Conservation (phyloP, 1,139 yeast species). For the Lodderomyces oxycetoniae region DNA sequence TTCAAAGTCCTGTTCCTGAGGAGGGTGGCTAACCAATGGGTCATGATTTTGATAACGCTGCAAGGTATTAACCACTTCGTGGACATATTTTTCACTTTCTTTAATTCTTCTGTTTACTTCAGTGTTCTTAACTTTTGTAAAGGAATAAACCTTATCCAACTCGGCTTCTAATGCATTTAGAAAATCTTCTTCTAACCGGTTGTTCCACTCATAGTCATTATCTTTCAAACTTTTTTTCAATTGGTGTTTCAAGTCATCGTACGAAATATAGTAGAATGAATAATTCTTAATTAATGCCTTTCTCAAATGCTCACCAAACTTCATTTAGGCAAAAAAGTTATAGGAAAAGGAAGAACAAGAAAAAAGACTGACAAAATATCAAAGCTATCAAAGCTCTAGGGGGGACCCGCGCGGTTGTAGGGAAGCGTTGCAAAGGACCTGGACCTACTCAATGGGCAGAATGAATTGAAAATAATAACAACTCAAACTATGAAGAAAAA, state of each 20-base stretch:
- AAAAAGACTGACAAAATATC: too few species aligned
- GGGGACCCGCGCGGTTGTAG: too few species aligned
- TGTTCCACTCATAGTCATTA: conserved; percentile 61
- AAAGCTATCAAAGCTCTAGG: too few species aligned
- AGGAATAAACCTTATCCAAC: conserved; percentile 84
- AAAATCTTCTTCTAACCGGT: conserved; percentile 75
- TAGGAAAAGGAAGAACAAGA: too few species aligned
- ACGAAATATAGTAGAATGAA: conserved; percentile 82
- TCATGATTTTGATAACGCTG: conserved; percentile 19
- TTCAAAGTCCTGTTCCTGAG: conserved; percentile 79
- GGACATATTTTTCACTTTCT: conserved; percentile 68
- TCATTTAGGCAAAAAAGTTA: too few species aligned
- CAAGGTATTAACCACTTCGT: conserved; percentile 51
- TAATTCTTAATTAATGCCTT: conserved; percentile 77
- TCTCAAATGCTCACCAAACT: conserved; percentile 74
- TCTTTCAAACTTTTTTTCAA: conserved; percentile 61
- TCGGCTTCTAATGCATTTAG: conserved; percentile 70
- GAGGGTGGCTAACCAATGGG: conserved; percentile 27
- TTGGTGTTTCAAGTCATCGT: conserved; percentile 82
- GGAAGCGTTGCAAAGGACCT: too few species aligned
- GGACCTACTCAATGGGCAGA: too few species aligned
- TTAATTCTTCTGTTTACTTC: conserved; percentile 80
- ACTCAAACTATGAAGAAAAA: too few species aligned
- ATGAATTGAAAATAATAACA: too few species aligned
- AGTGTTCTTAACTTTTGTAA: conserved; percentile 80